A percentile compares a stretch with the other conserved stretches of the same genome.
Evolutionary conservation across 495 filamentous ascomycete species (phyloP).

Genomic region (Elaphomyces granulatus): DNA sequence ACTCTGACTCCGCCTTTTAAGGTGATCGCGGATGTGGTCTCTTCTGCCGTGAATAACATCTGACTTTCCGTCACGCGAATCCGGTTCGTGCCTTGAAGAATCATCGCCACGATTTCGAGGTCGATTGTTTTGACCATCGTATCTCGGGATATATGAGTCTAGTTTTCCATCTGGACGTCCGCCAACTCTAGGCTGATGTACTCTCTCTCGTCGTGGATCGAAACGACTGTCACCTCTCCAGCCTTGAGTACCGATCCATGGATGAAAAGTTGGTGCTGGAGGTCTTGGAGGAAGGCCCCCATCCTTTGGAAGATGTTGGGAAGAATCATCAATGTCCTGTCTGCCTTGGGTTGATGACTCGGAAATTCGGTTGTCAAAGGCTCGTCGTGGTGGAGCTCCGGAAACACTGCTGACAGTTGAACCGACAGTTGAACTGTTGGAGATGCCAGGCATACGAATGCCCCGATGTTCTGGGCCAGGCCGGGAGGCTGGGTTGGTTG

Average conservation of each 20-base stretch:
- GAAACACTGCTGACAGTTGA: slow-evolving; percentile 13
- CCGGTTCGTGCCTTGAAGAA: slow-evolving; percentile 8
- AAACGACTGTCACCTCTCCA: slow-evolving; percentile 16
- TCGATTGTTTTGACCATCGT: slow-evolving; percentile 15
- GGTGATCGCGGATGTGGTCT: slow-evolving; percentile 22
- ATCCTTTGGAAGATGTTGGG: slow-evolving; percentile 16
- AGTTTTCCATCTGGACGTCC: slow-evolving; percentile 17
- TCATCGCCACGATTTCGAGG: slow-evolving; percentile 13
- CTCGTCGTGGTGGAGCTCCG: slow-evolving; percentile 14
- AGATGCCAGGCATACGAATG: slow-evolving; percentile 22
- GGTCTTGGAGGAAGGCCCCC: slow-evolving; percentile 28
- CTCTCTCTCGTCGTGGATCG: slow-evolving; percentile 21
- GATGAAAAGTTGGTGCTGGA: slow-evolving; percentile 17
- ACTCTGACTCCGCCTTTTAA: slow-evolving; percentile 28
- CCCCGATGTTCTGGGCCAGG: slow-evolving; percentile 16
- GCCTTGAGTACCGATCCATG: slow-evolving; percentile 17
- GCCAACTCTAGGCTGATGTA: slow-evolving; percentile 13
- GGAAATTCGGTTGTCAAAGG: slow-evolving; percentile 10
- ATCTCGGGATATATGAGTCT: slow-evolving; percentile 30
- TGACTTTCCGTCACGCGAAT: slow-evolving; percentile 12
- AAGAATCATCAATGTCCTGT: slow-evolving; percentile 9
- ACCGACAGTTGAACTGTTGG: slow-evolving; percentile 6
- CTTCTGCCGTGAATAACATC: slow-evolving; percentile 12
- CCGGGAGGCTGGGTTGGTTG: slow-evolving; percentile 20
- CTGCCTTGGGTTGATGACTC: slow-evolving; percentile 5